These are phyloP conservation scores for Xanthoconium stramineum DNA, from an alignment of 768 basidiomycete genomes.

Conservation along the genomic window DNA sequence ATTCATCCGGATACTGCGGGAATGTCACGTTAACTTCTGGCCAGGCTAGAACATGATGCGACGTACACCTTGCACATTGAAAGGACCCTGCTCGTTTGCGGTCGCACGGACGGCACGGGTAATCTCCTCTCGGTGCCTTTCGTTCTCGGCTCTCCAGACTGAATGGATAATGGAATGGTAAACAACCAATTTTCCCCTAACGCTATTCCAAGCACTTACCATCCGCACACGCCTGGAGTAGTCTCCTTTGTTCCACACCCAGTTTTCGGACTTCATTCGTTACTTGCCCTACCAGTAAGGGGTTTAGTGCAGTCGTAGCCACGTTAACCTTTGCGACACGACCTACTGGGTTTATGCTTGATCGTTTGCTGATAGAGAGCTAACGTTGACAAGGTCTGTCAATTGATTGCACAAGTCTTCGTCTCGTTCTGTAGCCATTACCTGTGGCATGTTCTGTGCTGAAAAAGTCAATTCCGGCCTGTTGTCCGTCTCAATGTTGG, in stretches of 20 bases:
- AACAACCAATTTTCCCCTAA: background rate
- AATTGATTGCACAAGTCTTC: constrained; percentile 55
- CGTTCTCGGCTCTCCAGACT: constrained; percentile 56
- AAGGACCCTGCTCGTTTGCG: constrained; percentile 70
- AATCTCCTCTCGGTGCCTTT: constrained; percentile 56
- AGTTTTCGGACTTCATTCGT: background rate
- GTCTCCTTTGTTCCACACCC: background rate
- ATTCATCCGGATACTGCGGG: constrained; percentile 74
- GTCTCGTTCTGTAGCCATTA: constrained; percentile 25
- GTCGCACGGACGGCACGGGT: constrained; percentile 62
- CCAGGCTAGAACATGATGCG: background rate
- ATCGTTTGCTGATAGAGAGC: constrained; percentile 19
- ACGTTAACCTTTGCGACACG: background rate
- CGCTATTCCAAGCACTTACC: background rate
- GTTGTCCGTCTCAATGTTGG: background rate
- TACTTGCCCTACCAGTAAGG: background rate
- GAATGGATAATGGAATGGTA: background rate
- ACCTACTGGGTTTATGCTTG: background rate
- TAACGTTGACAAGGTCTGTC: constrained; percentile 55
- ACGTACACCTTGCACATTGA: constrained; percentile 73
- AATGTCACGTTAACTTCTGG: background rate
- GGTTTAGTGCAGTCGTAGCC: background rate
- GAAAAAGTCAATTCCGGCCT: background rate
- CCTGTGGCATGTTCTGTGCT: background rate
- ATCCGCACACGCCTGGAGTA: background rate